Conservation (phyloP, 306 rosid species). For the Bauhinia variegata region DNA sequence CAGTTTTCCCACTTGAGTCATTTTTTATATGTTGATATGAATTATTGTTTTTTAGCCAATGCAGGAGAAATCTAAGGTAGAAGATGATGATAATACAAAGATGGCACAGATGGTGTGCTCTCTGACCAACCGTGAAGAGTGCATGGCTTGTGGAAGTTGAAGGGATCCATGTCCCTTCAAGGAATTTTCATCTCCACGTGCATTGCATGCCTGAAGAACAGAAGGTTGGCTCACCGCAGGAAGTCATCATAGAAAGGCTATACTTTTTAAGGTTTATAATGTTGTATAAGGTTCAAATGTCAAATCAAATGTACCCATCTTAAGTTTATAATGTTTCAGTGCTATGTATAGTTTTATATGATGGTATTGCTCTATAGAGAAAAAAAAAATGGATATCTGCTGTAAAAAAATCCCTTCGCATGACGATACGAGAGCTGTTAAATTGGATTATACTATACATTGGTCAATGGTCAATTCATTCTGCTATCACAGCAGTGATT, state of each 20-base stretch:
- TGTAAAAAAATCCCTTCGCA: no score
- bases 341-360: slow-evolving; percentile 43
- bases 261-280: neutral
- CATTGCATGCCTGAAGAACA: neutral
- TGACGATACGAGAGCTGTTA: no score
- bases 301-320: neutral
- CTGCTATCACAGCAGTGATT: no score
- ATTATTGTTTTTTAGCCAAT: slow-evolving; percentile 18
- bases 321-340: neutral
- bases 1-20: neutral
- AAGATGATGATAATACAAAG: slow-evolving; percentile 48
- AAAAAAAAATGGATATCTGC: no score
- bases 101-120: slow-evolving; percentile 94
- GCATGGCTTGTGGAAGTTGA: slow-evolving; percentile 87
- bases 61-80: slow-evolving; percentile 55
- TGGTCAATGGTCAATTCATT: no score
- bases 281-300: neutral
- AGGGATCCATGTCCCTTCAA: neutral
- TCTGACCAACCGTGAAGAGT: slow-evolving; percentile 75
- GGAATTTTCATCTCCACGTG: neutral
- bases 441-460: no score
- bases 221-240: neutral
- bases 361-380: no score
- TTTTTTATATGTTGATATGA: neutral
- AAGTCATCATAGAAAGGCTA: neutral